Evolutionary conservation across 2,329 filamentous ascomycete species (phyloP).

Genomic region (Mycocentrospora acerina): DNA sequence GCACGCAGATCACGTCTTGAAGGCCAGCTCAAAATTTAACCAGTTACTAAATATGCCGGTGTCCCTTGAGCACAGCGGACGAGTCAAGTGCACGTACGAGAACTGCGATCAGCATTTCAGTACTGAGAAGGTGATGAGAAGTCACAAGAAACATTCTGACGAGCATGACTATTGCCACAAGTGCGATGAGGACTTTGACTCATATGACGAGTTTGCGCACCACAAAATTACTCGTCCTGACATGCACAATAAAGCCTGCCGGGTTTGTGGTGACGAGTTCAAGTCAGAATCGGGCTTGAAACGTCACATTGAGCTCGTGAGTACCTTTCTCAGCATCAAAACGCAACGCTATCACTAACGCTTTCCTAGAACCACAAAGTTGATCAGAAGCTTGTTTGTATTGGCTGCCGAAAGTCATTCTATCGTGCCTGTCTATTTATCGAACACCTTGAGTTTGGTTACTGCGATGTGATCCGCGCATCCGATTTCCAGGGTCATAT

Average conservation of each 20-base stretch:
- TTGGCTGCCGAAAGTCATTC: conserved; percentile 55
- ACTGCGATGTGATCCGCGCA: conserved; percentile 49
- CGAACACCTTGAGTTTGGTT: conserved; percentile 56
- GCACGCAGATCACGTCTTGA: background rate
- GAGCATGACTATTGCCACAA: conserved; percentile 51
- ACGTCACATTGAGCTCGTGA: conserved; percentile 54
- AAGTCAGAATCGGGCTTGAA: conserved; percentile 54
- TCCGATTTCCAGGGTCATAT: conserved; percentile 51
- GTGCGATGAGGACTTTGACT: conserved; percentile 49
- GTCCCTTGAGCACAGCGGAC: conserved; percentile 20
- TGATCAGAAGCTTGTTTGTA: conserved; percentile 54
- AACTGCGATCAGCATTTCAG: conserved; percentile 51
- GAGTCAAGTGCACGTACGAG: conserved; percentile 47
- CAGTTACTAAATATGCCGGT: conserved; percentile 20
- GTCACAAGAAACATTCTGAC: conserved; percentile 52
- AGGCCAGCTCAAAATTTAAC: background rate
- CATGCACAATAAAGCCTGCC: conserved; percentile 55
- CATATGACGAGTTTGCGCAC: conserved; percentile 47
- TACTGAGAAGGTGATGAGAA: conserved; percentile 48
- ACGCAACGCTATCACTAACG: background rate
- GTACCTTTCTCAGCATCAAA: conserved; percentile 7
- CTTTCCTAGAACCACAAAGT: conserved; percentile 49
- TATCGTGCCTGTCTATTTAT: conserved; percentile 52
- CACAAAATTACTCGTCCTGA: conserved; percentile 48
- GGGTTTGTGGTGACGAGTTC: conserved; percentile 59